These are phyloP conservation scores for Coelastrella sp. DNA, from an alignment of 139 green algal species.

Conservation along the genomic window DNA sequence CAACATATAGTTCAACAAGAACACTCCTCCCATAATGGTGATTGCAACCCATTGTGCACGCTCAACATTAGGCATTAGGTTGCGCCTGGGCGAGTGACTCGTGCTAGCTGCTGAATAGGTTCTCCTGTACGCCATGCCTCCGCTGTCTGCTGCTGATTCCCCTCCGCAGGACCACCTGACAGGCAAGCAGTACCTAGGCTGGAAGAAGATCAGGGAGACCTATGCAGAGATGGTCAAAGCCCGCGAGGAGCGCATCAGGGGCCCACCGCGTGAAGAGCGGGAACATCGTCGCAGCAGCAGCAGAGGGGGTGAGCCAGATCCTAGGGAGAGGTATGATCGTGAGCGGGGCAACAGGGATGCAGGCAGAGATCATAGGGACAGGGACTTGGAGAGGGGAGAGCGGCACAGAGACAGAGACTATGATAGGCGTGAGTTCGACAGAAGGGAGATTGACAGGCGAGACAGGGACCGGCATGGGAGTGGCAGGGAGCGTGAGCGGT, in stretches of 20 bases:
- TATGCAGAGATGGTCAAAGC: constrained; percentile 60
- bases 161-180: constrained; percentile 79
- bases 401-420: background rate
- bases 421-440: background rate
- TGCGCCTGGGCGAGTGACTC: too few relatives aligned
- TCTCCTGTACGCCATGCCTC: background rate
- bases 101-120: background rate
- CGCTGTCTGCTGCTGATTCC: background rate
- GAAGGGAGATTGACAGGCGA: background rate
- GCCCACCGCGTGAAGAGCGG: background rate
- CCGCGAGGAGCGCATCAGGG: constrained; percentile 4
- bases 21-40: too few relatives aligned
- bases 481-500: constrained; percentile 31
- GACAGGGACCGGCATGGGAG: constrained; percentile 1
- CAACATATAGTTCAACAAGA: too few relatives aligned
- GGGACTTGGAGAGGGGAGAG: constrained; percentile 14
- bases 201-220: constrained; percentile 87
- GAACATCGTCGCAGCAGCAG: background rate
- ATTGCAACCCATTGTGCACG: too few relatives aligned
- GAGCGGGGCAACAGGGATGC: background rate
- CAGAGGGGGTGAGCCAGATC: background rate
- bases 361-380: background rate
- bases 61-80: too few relatives aligned
- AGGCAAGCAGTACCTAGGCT: constrained; percentile 93
- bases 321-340: background rate